Conservation (phyloP, 768 basidiomycete species). For the Leccinum olivaceopallidum region DNA sequence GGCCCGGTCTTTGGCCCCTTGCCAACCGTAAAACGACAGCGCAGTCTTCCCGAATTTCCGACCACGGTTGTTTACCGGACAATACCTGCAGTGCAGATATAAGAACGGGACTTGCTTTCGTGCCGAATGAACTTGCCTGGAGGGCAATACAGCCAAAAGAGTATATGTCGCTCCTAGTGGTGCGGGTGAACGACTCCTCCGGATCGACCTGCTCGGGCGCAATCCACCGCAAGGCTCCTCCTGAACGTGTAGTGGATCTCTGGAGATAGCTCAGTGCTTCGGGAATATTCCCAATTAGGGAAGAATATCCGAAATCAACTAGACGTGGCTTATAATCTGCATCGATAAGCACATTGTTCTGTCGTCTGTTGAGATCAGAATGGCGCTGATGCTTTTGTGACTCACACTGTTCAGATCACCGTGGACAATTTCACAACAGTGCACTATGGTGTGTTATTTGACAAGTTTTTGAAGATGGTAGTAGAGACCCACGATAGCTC, state of each 20-base stretch:
- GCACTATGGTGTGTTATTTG: not conserved
- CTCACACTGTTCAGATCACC: slow-evolving; percentile 1
- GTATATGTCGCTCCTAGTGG: too few relatives aligned
- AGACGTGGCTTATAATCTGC: not conserved
- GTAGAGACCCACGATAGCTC: not conserved
- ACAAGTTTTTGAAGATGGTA: not conserved
- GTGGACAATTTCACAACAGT: not conserved
- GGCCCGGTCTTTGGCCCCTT: not conserved
- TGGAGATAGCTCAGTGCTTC: not conserved
- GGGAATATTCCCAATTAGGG: not conserved
- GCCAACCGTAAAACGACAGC: not conserved
- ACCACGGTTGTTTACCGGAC: not conserved
- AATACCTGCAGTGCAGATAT: not conserved
- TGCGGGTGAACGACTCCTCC: not conserved
- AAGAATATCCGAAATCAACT: not conserved
- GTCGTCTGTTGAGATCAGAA: not conserved
- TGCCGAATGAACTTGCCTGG: too few relatives aligned
- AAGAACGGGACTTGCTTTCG: not conserved
- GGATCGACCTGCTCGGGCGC: not conserved
- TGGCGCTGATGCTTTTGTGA: too few relatives aligned
- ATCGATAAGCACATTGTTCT: slow-evolving; percentile 8
- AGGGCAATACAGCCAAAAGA: too few relatives aligned
- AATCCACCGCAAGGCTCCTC: not conserved
- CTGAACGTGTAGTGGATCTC: not conserved
- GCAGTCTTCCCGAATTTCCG: not conserved